These are phyloP conservation scores for Thelonectria rubi DNA, from an alignment of 2,329 filamentous ascomycete genomes.

Conservation along the genomic window DNA sequence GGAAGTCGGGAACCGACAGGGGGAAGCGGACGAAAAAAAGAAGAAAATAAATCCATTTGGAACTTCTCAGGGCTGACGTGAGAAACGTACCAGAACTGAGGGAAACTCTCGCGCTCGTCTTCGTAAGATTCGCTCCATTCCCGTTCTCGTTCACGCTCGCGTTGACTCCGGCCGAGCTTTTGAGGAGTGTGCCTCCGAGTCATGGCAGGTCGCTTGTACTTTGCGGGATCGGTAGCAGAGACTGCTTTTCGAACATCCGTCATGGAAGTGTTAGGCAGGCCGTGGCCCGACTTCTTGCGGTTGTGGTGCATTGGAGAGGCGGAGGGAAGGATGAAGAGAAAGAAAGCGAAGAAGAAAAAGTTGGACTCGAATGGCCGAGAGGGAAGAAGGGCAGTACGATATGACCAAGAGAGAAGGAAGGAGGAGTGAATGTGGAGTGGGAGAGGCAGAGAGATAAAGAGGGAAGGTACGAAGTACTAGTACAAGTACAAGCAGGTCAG, in stretches of 20 bases:
- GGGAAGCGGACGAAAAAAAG: slow-evolving; percentile 22
- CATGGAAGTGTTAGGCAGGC: slow-evolving; percentile 60
- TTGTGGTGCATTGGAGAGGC: slow-evolving; percentile 61
- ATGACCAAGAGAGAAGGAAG: slow-evolving; percentile 24
- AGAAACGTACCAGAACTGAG: slow-evolving; percentile 69
- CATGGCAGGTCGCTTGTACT: slow-evolving; percentile 58
- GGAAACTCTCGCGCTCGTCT: slow-evolving; percentile 70
- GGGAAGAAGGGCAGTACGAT: slow-evolving; percentile 35
- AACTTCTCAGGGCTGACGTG: slow-evolving; percentile 24
- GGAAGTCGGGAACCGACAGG: slow-evolving; percentile 13
- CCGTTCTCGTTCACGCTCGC: slow-evolving; percentile 61
- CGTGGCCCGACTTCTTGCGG: slow-evolving; percentile 65
- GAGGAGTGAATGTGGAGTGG: slow-evolving; percentile 20
- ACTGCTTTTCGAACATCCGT: slow-evolving; percentile 65
- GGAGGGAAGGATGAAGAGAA: slow-evolving; percentile 12
- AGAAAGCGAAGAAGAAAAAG: slow-evolving; percentile 17
- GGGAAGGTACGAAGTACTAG: slow-evolving; percentile 20
- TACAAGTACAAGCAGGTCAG: slow-evolving; percentile 6
- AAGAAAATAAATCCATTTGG: not conserved
- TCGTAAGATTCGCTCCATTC: slow-evolving; percentile 62
- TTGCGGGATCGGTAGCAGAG: slow-evolving; percentile 55
- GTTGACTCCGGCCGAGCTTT: slow-evolving; percentile 61
- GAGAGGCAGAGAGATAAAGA: slow-evolving; percentile 28
- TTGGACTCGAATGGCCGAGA: slow-evolving; percentile 31
- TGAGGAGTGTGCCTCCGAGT: slow-evolving; percentile 56